Evolutionary conservation across 805 yeast species (phyloP), one percentile per base, ranked within the genome.

Genomic region (Dipodascopsis uninucleata): DNA sequence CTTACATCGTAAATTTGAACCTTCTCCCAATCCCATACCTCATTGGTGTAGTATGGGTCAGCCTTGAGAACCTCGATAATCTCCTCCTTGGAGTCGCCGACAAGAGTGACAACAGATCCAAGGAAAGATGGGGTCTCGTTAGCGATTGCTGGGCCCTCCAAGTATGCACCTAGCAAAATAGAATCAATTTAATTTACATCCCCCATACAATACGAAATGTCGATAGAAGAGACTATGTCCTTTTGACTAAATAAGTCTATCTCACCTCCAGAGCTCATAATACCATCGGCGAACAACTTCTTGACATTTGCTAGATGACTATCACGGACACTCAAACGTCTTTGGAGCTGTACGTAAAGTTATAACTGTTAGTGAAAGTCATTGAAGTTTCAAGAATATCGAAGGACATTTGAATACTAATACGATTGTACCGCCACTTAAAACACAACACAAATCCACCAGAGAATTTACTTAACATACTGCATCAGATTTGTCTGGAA

Each of bases 11-110:
- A 72, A 31, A 82, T 75, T 52, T 79, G 58, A 16, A 75, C 81
- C 43, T 71, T 73, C 29, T 77, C 77, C 49, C 83, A 60, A 61
- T 85, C 94, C 95, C 94, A 85, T 48, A 85, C 74, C 1, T 87
- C 89, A 28, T 71, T 70, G 55, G 70, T 71, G 55, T 75, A 75
- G 62, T 79, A 85, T 28, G 78, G 62, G 60, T 85, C 95, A 38
- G 67, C 57, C 58, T 79, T 75, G 62, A 85, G 71, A 44, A 82
- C 67, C 32, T 79, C 84, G 35, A 81, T 51, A 8, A 82, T 79
- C 52, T 82, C 82, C 51, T 82, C 82, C 58, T 71, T 77, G 38
- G 79, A 68, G 41, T 78, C 79, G 28, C 90, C 90, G 47, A 71
- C 68, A 39, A 84, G 55, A 49, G 78, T 82, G 58, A 77, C 71